Conservation (phyloP, 2,329 filamentous ascomycete genomes). For the Colletotrichum higginsianum region DNA sequence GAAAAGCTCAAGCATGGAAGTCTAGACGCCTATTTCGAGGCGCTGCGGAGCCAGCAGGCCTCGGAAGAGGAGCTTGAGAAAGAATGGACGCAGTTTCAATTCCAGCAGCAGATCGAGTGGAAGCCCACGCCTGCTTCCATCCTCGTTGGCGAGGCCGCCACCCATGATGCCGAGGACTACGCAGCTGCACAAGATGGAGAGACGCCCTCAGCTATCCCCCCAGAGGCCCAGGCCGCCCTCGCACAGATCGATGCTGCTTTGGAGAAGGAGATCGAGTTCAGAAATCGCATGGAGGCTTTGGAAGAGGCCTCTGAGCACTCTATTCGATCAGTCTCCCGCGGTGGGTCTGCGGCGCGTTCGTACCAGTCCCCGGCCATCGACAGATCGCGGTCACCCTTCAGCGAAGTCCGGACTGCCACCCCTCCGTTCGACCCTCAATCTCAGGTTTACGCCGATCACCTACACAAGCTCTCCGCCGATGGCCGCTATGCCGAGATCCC, state of each 20-base stretch:
- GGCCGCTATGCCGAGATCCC: conserved; percentile 90
- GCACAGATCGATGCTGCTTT: conserved; percentile 90
- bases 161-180: conserved; percentile 56
- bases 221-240: conserved; percentile 71
- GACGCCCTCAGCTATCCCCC: conserved; percentile 51
- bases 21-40: conserved; percentile 92
- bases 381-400: conserved; percentile 59
- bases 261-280: conserved; percentile 79
- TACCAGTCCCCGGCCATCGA: conserved; percentile 60
- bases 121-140: conserved; percentile 74
- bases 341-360: conserved; percentile 51
- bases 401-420: conserved; percentile 70
- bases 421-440: conserved; percentile 76
- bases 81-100: conserved; percentile 94
- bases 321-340: conserved; percentile 53
- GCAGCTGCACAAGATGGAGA: conserved; percentile 55
- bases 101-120: conserved; percentile 91
- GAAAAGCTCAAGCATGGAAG: conserved; percentile 72
- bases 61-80: conserved; percentile 73
- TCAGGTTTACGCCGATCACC: conserved; percentile 81
- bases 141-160: conserved; percentile 73
- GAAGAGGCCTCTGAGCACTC: conserved; percentile 60
- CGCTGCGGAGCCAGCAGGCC: conserved; percentile 82
- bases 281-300: conserved; percentile 61
- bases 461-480: conserved; percentile 80